phyloP scores from a whole-genome alignment of 2,329 filamentous ascomycete genomes.

The Microascus cirrosus region DNA sequence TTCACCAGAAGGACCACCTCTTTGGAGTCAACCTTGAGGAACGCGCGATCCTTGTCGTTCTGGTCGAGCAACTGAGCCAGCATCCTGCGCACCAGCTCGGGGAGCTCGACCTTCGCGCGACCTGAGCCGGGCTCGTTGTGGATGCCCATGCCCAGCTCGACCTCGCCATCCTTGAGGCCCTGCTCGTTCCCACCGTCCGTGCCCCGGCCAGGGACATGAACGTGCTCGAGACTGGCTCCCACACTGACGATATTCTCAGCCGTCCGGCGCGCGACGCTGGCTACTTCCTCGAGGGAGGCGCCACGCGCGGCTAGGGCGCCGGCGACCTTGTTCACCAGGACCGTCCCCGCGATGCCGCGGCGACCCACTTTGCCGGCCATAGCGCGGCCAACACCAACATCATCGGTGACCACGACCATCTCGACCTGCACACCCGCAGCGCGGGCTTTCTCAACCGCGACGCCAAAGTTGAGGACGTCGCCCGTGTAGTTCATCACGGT shows the following conservation, averaged over 20 bases:
- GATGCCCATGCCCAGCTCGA: conserved; percentile 66
- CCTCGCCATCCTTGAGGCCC: conserved; percentile 40
- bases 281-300: conserved; percentile 56
- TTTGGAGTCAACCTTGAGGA: conserved; percentile 48
- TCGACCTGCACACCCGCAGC: conserved; percentile 67
- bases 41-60: conserved; percentile 58
- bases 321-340: conserved; percentile 82
- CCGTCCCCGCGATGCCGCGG: conserved; percentile 82
- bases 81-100: conserved; percentile 51
- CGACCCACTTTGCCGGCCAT: conserved; percentile 87
- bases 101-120: conserved; percentile 37
- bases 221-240: conserved; percentile 75
- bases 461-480: conserved; percentile 83
- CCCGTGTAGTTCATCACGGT: conserved; percentile 94
- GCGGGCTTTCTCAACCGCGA: conserved; percentile 85
- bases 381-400: conserved; percentile 74
- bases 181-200: conserved; percentile 35
- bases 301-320: conserved; percentile 73
- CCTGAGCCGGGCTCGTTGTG: conserved; percentile 58
- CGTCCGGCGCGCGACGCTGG: conserved; percentile 57
- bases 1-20: conserved; percentile 63
- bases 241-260: conserved; percentile 74
- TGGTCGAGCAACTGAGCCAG: conserved; percentile 56
- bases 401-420: conserved; percentile 87
- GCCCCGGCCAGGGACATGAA: conserved; percentile 79